Conservation (phyloP, 2,329 filamentous ascomycete species). For the Aureobasidium pullulans region DNA sequence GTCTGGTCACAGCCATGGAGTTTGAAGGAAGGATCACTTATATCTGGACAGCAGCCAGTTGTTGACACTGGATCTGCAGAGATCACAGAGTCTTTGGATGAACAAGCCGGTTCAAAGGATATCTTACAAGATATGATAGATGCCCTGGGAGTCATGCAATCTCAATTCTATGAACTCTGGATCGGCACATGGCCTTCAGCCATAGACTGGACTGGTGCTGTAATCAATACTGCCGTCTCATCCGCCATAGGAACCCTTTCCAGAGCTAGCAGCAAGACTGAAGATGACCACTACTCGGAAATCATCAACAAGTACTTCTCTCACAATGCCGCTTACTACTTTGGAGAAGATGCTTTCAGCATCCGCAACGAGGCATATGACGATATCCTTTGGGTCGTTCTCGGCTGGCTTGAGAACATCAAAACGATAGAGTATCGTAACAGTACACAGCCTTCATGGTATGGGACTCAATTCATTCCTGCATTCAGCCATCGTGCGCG, state of each 20-base stretch:
- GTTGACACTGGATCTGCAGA: not conserved
- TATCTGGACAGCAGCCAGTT: not conserved
- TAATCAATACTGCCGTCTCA: constrained; percentile 71
- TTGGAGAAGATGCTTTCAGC: constrained; percentile 71
- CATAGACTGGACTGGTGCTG: constrained; percentile 91
- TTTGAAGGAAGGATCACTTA: not conserved
- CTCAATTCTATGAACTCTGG: constrained; percentile 67
- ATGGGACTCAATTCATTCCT: constrained; percentile 68
- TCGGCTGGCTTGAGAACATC: constrained; percentile 80
- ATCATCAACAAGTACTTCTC: constrained; percentile 69
- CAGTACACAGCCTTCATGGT: constrained; percentile 52
- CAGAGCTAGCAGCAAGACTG: not conserved
- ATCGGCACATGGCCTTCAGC: constrained; percentile 74
- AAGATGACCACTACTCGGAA: not conserved
- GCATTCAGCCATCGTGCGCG: constrained; percentile 75
- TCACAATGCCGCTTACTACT: constrained; percentile 71
- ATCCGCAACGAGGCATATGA: constrained; percentile 78
- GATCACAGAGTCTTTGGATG: not conserved
- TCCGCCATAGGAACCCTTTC: constrained; percentile 1
- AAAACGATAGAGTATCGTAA: constrained; percentile 65
- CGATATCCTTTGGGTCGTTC: constrained; percentile 91
- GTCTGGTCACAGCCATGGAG: not conserved
- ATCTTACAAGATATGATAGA: constrained; percentile 19
- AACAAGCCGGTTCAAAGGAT: not conserved
- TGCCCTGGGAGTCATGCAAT: constrained; percentile 68